A percentile compares a stretch with the other conserved stretches of the same genome.
These are phyloP conservation scores for Candida nonsorbophila DNA, from an alignment of 805 yeast species.

Conservation along the genomic window DNA sequence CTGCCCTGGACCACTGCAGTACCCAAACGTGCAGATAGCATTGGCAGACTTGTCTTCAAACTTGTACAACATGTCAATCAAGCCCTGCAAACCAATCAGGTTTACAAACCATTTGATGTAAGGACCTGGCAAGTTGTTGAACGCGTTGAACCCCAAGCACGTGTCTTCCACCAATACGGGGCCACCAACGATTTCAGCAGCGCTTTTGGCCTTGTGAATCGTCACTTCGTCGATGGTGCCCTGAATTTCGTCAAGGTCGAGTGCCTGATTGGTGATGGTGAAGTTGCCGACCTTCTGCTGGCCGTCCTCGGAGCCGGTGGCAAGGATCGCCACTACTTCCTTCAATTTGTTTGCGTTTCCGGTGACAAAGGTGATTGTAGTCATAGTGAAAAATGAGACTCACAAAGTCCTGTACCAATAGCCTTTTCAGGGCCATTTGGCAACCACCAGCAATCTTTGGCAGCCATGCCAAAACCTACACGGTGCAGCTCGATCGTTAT, in stretches of 20 bases:
- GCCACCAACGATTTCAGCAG: conserved; percentile 58
- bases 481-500: too few relatives aligned
- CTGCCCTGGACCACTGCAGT: conserved; percentile 72
- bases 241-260: conserved; percentile 89
- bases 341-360: conserved; percentile 85
- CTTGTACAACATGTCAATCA: conserved; percentile 71
- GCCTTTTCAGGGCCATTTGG: too few relatives aligned
- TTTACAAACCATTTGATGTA: conserved; percentile 88
- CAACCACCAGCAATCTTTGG: too few relatives aligned
- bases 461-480: too few relatives aligned
- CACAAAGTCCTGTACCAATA: too few relatives aligned
- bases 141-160: conserved; percentile 76
- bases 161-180: conserved; percentile 96
- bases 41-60: conserved; percentile 81
- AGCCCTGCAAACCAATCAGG: conserved; percentile 67
- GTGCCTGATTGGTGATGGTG: conserved; percentile 52
- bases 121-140: conserved; percentile 87
- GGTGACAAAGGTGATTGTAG: conserved; percentile 63
- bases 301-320: conserved; percentile 21
- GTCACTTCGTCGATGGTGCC: conserved; percentile 84
- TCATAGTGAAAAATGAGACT: conserved; percentile 9
- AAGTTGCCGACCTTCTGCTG: conserved; percentile 46
- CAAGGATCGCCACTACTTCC: conserved; percentile 76
- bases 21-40: conserved; percentile 91
- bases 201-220: conserved; percentile 69